phyloP scores from a whole-genome alignment of 345 rosid genomes.

The Aethionema arabicum region DNA sequence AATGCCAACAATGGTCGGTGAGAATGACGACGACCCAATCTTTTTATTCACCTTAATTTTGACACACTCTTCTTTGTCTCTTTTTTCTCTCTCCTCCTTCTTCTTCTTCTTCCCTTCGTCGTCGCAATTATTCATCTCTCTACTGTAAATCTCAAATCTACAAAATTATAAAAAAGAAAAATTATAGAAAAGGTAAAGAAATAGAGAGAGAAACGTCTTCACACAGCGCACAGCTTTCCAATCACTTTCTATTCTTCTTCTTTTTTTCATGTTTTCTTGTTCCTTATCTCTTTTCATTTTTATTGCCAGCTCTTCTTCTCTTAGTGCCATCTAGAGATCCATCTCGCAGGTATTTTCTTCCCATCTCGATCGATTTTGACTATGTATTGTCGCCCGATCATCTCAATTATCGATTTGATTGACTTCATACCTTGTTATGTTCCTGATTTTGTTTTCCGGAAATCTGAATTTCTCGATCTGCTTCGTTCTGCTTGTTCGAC shows the following conservation, averaged over 20 bases:
- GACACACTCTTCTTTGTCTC: slow-evolving; percentile 20
- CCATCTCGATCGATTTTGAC: slow-evolving; percentile 21
- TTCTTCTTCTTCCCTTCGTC: slow-evolving; percentile 22
- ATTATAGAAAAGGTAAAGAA: slow-evolving; percentile 23
- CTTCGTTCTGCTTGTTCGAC: background rate
- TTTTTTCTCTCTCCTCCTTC: slow-evolving; percentile 1
- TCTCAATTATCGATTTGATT: slow-evolving; percentile 17
- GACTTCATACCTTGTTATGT: slow-evolving; percentile 13
- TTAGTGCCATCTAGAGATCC: slow-evolving; percentile 23
- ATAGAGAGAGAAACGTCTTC: slow-evolving; percentile 23
- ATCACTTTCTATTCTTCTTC: slow-evolving; percentile 11
- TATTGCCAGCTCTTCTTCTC: slow-evolving; percentile 22
- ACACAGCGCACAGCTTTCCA: slow-evolving; percentile 30
- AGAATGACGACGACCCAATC: slow-evolving; percentile 29
- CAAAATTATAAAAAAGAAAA: background rate
- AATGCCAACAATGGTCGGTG: slow-evolving; percentile 29
- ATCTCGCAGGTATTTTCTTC: slow-evolving; percentile 16
- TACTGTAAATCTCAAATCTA: slow-evolving; percentile 22
- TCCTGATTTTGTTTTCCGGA: background rate
- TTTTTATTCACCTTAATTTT: slow-evolving; percentile 21
- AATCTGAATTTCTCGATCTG: slow-evolving; percentile 22
- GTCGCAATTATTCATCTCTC: slow-evolving; percentile 26
- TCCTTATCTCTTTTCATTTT: slow-evolving; percentile 14
- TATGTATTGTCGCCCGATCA: slow-evolving; percentile 19
- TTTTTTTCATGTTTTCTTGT: slow-evolving; percentile 7